Percentiles rank a stretch among this genome's conserved stretches.
Conservation (phyloP, 345 rosid species). For the Physaria fendleri region DNA sequence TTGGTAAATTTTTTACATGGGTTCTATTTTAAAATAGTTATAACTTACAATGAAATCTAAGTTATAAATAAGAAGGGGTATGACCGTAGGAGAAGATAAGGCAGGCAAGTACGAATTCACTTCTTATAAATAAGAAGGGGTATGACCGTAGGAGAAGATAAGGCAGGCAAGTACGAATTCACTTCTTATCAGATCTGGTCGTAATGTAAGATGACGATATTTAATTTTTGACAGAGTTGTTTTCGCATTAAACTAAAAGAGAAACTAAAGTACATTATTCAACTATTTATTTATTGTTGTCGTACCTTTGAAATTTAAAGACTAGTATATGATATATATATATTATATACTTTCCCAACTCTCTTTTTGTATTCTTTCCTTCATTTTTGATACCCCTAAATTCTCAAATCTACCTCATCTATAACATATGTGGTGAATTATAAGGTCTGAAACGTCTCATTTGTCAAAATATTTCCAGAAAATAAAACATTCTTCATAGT, state of each 20-base stretch:
- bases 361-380: conserved; percentile 13
- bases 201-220: conserved; percentile 20
- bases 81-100: not conserved
- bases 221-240: conserved; percentile 10
- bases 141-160: not conserved
- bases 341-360: not conserved
- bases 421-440: conserved; percentile 16
- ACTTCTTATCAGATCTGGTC: conserved; percentile 12
- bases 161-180: conserved; percentile 14
- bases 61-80: conserved; percentile 1
- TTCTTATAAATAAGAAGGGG: too few species aligned
- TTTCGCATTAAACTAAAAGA: conserved; percentile 16
- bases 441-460: not conserved
- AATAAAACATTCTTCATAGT: conserved; percentile 1
- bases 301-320: conserved; percentile 12
- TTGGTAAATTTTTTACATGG: too few species aligned
- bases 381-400: not conserved
- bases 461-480: conserved; percentile 1
- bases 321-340: not conserved
- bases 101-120: conserved; percentile 14
- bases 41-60: not conserved
- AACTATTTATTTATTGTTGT: conserved; percentile 14
- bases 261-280: conserved; percentile 28
- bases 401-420: not conserved
- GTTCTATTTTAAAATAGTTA: too few species aligned